Conservation (phyloP, 2,329 filamentous ascomycete genomes). For the Eutypa lata region DNA sequence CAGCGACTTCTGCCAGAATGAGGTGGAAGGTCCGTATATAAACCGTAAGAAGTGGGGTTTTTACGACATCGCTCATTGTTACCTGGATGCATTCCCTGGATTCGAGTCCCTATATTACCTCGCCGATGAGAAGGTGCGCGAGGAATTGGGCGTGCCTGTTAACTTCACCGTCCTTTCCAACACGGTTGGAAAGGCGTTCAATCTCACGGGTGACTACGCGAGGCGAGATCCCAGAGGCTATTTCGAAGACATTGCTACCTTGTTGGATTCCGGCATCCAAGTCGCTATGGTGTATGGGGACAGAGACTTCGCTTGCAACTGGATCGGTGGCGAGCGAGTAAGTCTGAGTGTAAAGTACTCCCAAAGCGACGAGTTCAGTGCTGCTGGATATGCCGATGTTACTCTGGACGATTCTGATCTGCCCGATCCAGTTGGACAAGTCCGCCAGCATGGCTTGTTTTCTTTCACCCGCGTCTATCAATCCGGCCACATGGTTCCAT, state of each 20-base stretch:
- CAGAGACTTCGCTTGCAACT: slow-evolving; percentile 46
- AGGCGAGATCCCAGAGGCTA: slow-evolving; percentile 16
- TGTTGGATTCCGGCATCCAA: slow-evolving; percentile 49
- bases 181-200: slow-evolving; percentile 35
- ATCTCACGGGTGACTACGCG: slow-evolving; percentile 28
- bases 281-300: slow-evolving; percentile 55
- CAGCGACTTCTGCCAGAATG: slow-evolving; percentile 39
- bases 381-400: slow-evolving; percentile 47
- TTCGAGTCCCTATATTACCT: slow-evolving; percentile 50
- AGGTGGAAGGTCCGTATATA: slow-evolving; percentile 43
- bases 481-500: slow-evolving; percentile 45
- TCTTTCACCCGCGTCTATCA: slow-evolving; percentile 46
- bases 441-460: slow-evolving; percentile 45
- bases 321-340: slow-evolving; percentile 47
- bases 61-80: slow-evolving; percentile 52
- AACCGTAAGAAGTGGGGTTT: slow-evolving; percentile 41
- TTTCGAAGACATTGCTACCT: slow-evolving; percentile 38
- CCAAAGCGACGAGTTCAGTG: slow-evolving; percentile 37
- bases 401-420: slow-evolving; percentile 27
- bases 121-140: slow-evolving; percentile 48
- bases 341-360: slow-evolving; percentile 43
- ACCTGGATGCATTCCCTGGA: slow-evolving; percentile 46
- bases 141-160: slow-evolving; percentile 51
- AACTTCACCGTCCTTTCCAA: slow-evolving; percentile 47
- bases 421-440: slow-evolving; percentile 40